phyloP scores from a whole-genome alignment of 2,329 filamentous ascomycete species.

The Fusarium chlamydosporum region DNA sequence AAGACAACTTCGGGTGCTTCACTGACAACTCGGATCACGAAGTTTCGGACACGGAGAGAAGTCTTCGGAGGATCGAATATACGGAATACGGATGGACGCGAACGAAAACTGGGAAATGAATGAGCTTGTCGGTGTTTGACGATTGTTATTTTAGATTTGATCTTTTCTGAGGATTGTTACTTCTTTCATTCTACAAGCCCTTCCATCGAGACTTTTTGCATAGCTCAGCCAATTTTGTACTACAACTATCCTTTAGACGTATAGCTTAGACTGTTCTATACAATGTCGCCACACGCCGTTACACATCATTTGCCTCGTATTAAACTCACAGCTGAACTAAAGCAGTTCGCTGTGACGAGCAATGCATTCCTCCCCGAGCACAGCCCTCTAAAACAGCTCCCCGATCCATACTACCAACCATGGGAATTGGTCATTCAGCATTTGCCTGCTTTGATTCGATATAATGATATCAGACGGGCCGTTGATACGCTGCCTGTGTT shows the following conservation, averaged over 20 bases:
- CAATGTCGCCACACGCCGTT: constrained; percentile 62
- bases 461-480: constrained; percentile 69
- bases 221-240: neutral
- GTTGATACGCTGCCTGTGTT: constrained; percentile 78
- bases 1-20: neutral
- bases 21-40: constrained; percentile 11
- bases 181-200: constrained; percentile 5
- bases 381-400: constrained; percentile 74
- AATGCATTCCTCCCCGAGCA: constrained; percentile 84
- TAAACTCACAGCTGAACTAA: constrained; percentile 50
- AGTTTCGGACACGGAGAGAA: constrained; percentile 13
- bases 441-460: constrained; percentile 76
- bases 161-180: constrained; percentile 1
- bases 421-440: constrained; percentile 82
- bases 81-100: constrained; percentile 27
- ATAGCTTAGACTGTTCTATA: neutral
- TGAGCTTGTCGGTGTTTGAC: neutral
- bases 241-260: neutral
- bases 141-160: constrained; percentile 32
- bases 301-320: constrained; percentile 32
- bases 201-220: neutral
- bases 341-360: constrained; percentile 58
- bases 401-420: constrained; percentile 79
- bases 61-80: constrained; percentile 7
- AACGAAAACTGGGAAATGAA: constrained; percentile 10